phyloP scores from a whole-genome alignment of 139 green algal genomes.

The Diplosphaera chodatii region DNA sequence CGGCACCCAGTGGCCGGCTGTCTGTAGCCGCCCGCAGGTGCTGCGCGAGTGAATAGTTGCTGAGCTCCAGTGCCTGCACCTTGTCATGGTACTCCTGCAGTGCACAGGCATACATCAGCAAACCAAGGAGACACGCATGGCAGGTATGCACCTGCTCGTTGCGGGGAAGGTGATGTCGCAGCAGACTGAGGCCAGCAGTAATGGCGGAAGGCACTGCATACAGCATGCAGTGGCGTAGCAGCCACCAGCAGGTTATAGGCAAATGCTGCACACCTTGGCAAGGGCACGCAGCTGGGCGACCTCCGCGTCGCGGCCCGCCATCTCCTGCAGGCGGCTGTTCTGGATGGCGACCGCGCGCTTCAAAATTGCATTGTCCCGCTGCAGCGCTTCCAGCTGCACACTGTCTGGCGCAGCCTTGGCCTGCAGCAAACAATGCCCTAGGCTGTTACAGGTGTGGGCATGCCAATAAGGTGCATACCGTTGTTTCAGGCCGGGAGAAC shows the following conservation, averaged over 20 bases:
- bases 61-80: conserved; percentile 56
- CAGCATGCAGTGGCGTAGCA: no score
- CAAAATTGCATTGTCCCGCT: conserved; percentile 59
- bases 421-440: no score
- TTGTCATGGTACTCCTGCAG: conserved; percentile 56
- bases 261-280: background rate
- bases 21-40: conserved; percentile 65
- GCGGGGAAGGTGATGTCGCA: no score
- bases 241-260: no score
- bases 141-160: no score
- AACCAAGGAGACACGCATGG: no score
- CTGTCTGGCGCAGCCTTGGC: background rate
- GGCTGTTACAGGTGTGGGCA: no score
- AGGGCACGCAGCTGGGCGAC: conserved; percentile 34
- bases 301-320: conserved; percentile 35
- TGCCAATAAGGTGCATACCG: no score
- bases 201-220: no score
- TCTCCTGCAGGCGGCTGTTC: conserved; percentile 53
- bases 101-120: no score
- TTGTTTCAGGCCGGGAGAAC: no score
- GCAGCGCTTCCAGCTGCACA: conserved; percentile 32
- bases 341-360: conserved; percentile 83
- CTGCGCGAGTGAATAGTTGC: conserved; percentile 69
- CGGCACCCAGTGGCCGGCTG: background rate
- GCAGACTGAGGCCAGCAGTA: no score